These are phyloP conservation scores for Citrus hindsii DNA, from an alignment of 345 rosid species.

Conservation along the genomic window DNA sequence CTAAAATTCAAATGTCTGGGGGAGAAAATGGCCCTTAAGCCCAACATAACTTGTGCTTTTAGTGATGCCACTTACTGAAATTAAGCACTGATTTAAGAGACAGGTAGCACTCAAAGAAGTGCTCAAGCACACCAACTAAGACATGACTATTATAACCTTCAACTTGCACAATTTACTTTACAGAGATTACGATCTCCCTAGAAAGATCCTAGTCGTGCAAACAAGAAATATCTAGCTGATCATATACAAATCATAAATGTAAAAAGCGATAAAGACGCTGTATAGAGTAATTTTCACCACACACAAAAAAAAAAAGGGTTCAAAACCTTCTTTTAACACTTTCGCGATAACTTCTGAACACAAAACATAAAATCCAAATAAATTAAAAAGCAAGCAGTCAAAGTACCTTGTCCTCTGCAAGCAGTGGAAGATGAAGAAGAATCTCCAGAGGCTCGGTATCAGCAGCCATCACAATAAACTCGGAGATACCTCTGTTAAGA, in stretches of 20 bases:
- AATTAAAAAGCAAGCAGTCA: neutral
- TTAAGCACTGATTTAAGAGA: neutral
- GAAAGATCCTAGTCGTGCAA: neutral
- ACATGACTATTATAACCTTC: neutral
- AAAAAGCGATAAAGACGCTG: neutral
- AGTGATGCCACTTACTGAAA: neutral
- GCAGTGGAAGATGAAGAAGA: constrained; percentile 65
- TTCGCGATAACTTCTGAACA: neutral
- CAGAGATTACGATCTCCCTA: neutral
- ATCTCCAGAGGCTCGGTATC: constrained; percentile 91
- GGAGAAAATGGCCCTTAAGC: neutral
- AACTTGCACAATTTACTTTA: neutral
- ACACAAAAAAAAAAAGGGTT: neutral
- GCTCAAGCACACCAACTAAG: neutral
- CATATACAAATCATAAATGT: neutral
- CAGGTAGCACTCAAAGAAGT: neutral
- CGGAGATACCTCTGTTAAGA: constrained; percentile 88
- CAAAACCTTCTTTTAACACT: neutral
- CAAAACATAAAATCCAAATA: neutral
- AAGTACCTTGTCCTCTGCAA: constrained; percentile 81
- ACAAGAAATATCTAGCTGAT: neutral
- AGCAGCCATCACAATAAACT: constrained; percentile 85
- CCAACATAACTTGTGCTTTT: neutral
- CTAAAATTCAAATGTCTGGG: neutral
- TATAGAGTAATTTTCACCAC: neutral